phyloP scores from a whole-genome alignment of 78 protist species.

The Tieghemostelium lacteum region DNA sequence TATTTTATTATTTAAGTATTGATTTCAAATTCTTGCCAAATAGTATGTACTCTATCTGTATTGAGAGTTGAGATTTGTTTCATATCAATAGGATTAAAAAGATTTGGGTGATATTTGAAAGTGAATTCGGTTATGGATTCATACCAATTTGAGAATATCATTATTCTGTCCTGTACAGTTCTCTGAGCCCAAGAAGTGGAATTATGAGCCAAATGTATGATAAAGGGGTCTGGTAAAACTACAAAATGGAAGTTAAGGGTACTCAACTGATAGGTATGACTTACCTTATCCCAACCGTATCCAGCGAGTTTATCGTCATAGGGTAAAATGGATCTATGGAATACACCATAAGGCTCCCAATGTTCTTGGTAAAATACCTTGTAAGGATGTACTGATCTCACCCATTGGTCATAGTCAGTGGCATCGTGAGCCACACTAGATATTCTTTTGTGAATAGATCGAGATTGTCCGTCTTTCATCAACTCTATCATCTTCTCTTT shows the following conservation, averaged over 20 bases:
- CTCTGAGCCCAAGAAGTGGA: not conserved
- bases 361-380: not conserved
- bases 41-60: too few species aligned
- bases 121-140: not conserved
- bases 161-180: not conserved
- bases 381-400: not conserved
- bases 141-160: not conserved
- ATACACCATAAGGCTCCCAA: conserved; percentile 25
- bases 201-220: not conserved
- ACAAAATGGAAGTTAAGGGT: not conserved
- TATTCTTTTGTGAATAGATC: not conserved
- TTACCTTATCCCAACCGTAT: conserved; percentile 20
- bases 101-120: not conserved
- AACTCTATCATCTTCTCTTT: not conserved
- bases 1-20: too few species aligned
- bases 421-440: not conserved
- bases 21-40: too few species aligned
- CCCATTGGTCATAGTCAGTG: not conserved
- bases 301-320: not conserved
- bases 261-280: not conserved
- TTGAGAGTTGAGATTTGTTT: too few species aligned
- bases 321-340: not conserved
- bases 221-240: not conserved
- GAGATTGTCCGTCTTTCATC: not conserved
- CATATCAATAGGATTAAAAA: not conserved